A percentile compares a stretch with the other conserved stretches of the same genome.
phyloP scores from a whole-genome alignment of 768 basidiomycete genomes.

The Dendrothele bispora region DNA sequence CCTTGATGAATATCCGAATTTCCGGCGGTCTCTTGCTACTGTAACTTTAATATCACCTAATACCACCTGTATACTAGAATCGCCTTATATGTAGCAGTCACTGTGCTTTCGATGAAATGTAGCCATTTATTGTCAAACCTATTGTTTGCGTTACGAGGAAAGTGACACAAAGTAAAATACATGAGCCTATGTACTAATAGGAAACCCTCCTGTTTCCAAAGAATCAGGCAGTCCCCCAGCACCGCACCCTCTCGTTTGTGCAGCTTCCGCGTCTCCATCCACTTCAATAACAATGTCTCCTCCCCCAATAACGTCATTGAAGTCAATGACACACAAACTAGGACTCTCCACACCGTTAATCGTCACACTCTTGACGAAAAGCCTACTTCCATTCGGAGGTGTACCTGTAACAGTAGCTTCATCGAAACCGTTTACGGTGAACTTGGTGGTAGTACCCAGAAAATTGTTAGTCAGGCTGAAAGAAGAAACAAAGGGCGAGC shows the following conservation, averaged over 20 bases:
- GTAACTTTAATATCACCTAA: too few species aligned
- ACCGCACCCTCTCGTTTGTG: slow-evolving; percentile 39
- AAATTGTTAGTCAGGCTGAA: slow-evolving; percentile 41
- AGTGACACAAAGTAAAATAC: too few species aligned
- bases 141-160: too few species aligned
- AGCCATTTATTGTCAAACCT: too few species aligned
- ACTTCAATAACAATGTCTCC: slow-evolving; percentile 45
- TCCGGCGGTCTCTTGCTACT: too few species aligned
- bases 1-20: too few species aligned
- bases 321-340: slow-evolving; percentile 45
- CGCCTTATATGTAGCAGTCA: too few species aligned
- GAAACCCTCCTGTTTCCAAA: slow-evolving; percentile 40
- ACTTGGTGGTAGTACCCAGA: slow-evolving; percentile 36
- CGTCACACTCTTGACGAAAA: slow-evolving; percentile 44
- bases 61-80: too few species aligned
- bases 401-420: slow-evolving; percentile 28
- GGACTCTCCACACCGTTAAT: slow-evolving; percentile 37
- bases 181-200: too few species aligned
- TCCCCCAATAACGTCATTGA: slow-evolving; percentile 43
- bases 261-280: slow-evolving; percentile 35
- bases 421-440: slow-evolving; percentile 46
- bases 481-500: slow-evolving; percentile 46
- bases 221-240: slow-evolving; percentile 35
- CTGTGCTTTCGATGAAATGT: too few species aligned
- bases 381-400: slow-evolving; percentile 37